Evolutionary conservation across 306 rosid genomes (phyloP).

Genomic region (Carpinus viminea): DNA sequence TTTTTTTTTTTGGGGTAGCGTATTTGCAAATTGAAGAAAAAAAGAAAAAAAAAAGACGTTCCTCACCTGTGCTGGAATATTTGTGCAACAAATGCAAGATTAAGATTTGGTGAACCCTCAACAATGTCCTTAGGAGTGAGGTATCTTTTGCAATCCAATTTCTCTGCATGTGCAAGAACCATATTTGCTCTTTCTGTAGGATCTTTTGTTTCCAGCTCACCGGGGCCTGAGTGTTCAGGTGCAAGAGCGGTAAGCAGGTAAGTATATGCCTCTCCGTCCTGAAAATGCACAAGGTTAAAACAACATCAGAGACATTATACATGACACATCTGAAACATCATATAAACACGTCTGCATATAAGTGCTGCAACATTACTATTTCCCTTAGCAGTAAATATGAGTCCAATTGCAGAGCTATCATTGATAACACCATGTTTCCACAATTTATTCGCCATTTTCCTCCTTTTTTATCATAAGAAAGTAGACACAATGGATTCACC

Average conservation of each 20-base stretch:
- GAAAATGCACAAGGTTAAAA: conserved; percentile 32
- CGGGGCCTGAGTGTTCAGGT: conserved; percentile 83
- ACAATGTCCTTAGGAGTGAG: conserved; percentile 90
- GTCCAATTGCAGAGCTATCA: neutral
- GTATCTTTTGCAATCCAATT: conserved; percentile 88
- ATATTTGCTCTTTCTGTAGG: conserved; percentile 84
- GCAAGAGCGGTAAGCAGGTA: conserved; percentile 93
- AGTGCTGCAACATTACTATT: neutral
- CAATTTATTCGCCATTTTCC: neutral
- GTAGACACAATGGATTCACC: too few relatives aligned
- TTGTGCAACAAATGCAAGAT: conserved; percentile 99
- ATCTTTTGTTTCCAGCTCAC: conserved; percentile 54
- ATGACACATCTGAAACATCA: conserved; percentile 22
- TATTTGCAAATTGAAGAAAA: conserved; percentile 25
- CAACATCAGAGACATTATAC: conserved; percentile 5
- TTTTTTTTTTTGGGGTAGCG: neutral
- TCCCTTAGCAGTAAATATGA: neutral
- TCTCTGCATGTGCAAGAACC: conserved; percentile 97
- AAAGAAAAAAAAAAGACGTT: neutral
- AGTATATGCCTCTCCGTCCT: conserved; percentile 98
- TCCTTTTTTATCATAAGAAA: too few relatives aligned
- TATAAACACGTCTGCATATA: neutral
- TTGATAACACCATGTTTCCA: neutral
- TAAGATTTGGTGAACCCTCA: conserved; percentile 97
- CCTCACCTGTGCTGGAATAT: conserved; percentile 96